These are phyloP conservation scores for Zizania latifolia DNA, from an alignment of 176 grass and related monocot genomes.

Conservation along the genomic window DNA sequence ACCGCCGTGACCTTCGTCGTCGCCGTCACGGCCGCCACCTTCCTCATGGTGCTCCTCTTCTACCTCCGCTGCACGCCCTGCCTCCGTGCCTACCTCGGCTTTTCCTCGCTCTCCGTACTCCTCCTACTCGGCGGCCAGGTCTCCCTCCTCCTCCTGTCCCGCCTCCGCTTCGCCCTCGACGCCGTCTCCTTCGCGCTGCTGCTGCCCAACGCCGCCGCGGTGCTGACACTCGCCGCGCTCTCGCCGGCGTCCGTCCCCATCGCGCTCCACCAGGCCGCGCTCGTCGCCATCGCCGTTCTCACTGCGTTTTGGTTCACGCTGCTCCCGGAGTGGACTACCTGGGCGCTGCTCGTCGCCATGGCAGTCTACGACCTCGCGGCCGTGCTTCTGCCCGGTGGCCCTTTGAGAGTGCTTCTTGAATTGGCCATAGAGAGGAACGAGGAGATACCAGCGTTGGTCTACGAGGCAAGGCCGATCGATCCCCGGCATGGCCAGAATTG, in stretches of 20 bases:
- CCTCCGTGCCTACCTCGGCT: constrained; percentile 70
- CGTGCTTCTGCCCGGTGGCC: constrained; percentile 75
- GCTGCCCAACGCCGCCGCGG: constrained; percentile 65
- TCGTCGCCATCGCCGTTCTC: constrained; percentile 70
- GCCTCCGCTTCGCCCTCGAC: constrained; percentile 69
- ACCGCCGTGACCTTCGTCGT: constrained; percentile 56
- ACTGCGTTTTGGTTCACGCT: constrained; percentile 92
- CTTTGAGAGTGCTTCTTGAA: constrained; percentile 71
- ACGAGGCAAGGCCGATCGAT: constrained; percentile 74
- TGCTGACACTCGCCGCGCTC: constrained; percentile 54
- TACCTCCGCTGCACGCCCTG: constrained; percentile 76
- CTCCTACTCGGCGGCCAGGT: constrained; percentile 67
- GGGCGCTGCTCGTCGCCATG: constrained; percentile 75
- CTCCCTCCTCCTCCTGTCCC: constrained; percentile 49
- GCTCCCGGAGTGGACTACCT: constrained; percentile 91
- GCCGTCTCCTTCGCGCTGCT: constrained; percentile 57
- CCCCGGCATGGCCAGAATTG: constrained; percentile 39
- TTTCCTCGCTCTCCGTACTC: constrained; percentile 70
- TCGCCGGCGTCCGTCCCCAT: constrained; percentile 65
- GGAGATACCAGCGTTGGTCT: constrained; percentile 86
- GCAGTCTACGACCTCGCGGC: constrained; percentile 86
- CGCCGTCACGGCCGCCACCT: constrained; percentile 65
- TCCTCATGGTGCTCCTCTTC: constrained; percentile 87
- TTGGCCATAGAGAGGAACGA: constrained; percentile 82
- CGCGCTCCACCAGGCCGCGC: constrained; percentile 69